A percentile compares a stretch with the other conserved stretches of the same genome.
Conservation (phyloP, 805 yeast genomes). For the Saccharomycopsis schoenii region DNA sequence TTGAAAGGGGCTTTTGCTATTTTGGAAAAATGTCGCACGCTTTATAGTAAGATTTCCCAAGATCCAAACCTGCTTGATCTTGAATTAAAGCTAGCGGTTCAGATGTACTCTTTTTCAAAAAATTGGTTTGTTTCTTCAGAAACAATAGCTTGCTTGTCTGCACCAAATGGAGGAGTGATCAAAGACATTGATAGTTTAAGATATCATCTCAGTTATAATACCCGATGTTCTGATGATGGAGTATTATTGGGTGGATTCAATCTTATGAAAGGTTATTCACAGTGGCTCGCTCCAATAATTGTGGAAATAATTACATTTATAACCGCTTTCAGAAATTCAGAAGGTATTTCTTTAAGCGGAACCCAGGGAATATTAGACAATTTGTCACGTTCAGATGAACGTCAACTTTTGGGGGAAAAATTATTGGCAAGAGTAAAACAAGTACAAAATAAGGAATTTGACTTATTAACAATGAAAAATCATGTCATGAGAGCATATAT, state of each 20-base stretch:
- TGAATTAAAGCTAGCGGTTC: constrained; percentile 1
- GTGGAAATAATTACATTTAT: constrained; percentile 2
- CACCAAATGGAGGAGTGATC: constrained; percentile 3
- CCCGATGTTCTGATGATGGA: neutral
- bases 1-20: constrained; percentile 4
- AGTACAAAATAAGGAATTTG: constrained; percentile 1
- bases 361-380: neutral
- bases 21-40: neutral
- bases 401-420: neutral
- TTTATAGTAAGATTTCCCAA: neutral
- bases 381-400: constrained; percentile 1
- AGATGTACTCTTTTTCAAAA: constrained; percentile 4
- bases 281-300: constrained; percentile 1
- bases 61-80: neutral
- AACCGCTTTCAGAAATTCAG: neutral
- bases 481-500: constrained; percentile 1
- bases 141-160: constrained; percentile 5
- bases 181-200: neutral
- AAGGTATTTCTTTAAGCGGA: constrained; percentile 3
- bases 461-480: neutral
- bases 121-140: constrained; percentile 2
- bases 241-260: constrained; percentile 2
- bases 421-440: neutral
- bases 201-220: constrained; percentile 1
- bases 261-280: constrained; percentile 5